Conservation (phyloP, 345 rosid species). For the Salix brachista region DNA sequence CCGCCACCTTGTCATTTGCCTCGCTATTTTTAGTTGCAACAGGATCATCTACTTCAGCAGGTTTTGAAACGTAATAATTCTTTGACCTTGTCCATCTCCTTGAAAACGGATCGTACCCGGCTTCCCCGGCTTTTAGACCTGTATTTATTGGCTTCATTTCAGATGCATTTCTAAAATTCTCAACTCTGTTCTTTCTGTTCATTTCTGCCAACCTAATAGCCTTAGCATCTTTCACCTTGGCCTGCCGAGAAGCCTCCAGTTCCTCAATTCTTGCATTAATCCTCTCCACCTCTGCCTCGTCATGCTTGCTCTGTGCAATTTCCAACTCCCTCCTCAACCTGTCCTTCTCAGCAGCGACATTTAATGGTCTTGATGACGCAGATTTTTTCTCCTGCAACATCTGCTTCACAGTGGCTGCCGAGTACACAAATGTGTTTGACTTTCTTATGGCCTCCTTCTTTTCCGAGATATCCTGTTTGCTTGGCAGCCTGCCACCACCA, state of each 20-base stretch:
- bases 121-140: slow-evolving; percentile 88
- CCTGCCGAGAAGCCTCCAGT: slow-evolving; percentile 70
- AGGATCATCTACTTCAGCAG: slow-evolving; percentile 30
- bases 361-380: slow-evolving; percentile 75
- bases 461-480: slow-evolving; percentile 73
- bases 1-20: slow-evolving; percentile 25
- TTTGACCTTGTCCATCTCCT: slow-evolving; percentile 98
- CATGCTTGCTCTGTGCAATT: slow-evolving; percentile 61
- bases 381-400: slow-evolving; percentile 98
- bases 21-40: slow-evolving; percentile 27
- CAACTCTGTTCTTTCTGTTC: slow-evolving; percentile 91
- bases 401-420: slow-evolving; percentile 90
- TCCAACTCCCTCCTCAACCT: slow-evolving; percentile 84
- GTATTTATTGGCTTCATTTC: slow-evolving; percentile 55
- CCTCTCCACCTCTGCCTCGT: slow-evolving; percentile 72
- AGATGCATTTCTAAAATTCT: slow-evolving; percentile 92
- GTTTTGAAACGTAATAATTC: slow-evolving; percentile 69
- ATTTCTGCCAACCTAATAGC: slow-evolving; percentile 89
- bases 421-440: slow-evolving; percentile 72
- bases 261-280: slow-evolving; percentile 67
- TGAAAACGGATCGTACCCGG: slow-evolving; percentile 96
- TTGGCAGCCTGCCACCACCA: slow-evolving; percentile 74
- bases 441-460: slow-evolving; percentile 77
- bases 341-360: slow-evolving; percentile 96
- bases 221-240: slow-evolving; percentile 61